Conservation (phyloP, 331 rosid genomes). For the Malus hybrid region DNA sequence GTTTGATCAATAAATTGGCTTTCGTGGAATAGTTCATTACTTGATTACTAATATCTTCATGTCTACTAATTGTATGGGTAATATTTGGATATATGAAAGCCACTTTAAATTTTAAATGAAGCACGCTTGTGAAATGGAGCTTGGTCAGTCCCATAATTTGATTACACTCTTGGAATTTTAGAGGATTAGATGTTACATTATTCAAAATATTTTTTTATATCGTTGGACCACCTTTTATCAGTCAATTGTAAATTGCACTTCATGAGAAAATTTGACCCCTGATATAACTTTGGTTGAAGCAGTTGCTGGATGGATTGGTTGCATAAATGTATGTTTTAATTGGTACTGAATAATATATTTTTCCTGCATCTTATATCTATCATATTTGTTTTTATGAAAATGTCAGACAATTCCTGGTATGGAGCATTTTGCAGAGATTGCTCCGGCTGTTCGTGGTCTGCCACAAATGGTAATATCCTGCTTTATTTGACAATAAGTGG, state of each 20-base stretch:
- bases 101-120: not conserved
- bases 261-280: not conserved
- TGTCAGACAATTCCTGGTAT: slow-evolving; percentile 86
- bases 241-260: not conserved
- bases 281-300: not conserved
- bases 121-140: not conserved
- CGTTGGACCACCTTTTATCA: not conserved
- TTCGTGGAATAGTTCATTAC: not conserved
- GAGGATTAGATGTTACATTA: not conserved
- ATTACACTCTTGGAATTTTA: not conserved
- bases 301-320: not conserved
- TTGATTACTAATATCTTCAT: not conserved
- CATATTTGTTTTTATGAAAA: slow-evolving; percentile 3
- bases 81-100: not conserved
- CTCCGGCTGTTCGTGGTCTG: slow-evolving; percentile 68
- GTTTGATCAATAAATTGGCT: not conserved
- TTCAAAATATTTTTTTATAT: not conserved
- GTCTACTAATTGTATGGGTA: not conserved
- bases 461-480: slow-evolving; percentile 74
- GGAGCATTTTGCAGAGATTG: slow-evolving; percentile 69
- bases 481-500: not conserved
- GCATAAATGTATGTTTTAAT: not conserved
- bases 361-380: not conserved
- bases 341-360: not conserved
- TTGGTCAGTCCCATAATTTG: not conserved